Percentiles rank a stretch among this genome's conserved stretches.
Evolutionary conservation across 108 stramenopile species (phyloP).

Genomic region (Schizochytrium sp.): DNA sequence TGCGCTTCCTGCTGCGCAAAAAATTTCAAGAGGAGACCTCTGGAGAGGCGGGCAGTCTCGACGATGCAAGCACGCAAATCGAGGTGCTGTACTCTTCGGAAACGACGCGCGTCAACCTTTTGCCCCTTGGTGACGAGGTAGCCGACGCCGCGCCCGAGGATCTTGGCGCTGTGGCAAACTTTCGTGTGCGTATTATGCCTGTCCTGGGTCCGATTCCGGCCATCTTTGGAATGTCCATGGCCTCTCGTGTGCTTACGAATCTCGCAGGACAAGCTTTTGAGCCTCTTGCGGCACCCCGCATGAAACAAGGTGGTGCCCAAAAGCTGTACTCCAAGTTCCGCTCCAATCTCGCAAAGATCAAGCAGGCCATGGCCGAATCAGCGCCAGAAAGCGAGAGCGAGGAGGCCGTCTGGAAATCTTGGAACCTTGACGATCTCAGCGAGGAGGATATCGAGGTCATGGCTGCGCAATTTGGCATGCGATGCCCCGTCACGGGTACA

Average conservation of each 20-base stretch:
- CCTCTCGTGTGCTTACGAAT: constrained; percentile 74
- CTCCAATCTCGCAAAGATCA: neutral
- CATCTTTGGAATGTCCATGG: constrained; percentile 86
- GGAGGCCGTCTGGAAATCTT: neutral
- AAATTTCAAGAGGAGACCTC: neutral
- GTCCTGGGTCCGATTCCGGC: constrained; percentile 92
- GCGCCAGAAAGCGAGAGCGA: neutral
- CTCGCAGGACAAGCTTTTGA: constrained; percentile 79
- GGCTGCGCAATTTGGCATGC: neutral
- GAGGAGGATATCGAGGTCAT: neutral
- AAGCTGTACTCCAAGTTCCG: neutral
- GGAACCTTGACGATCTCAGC: neutral
- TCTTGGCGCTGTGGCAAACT: constrained; percentile 84
- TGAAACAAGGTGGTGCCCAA: neutral
- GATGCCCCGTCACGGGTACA: neutral
- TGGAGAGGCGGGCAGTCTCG: neutral
- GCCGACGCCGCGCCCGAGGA: constrained; percentile 27
- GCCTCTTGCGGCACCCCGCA: neutral
- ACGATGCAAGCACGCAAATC: neutral
- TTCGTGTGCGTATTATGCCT: constrained; percentile 90
- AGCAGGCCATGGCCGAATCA: neutral
- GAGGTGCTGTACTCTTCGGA: constrained; percentile 20
- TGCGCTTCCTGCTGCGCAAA: constrained; percentile 61
- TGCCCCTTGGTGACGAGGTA: constrained; percentile 22
- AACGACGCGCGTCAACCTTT: neutral